Conservation (phyloP, 108 stramenopile species). For the Cyclotella atomus region DNA sequence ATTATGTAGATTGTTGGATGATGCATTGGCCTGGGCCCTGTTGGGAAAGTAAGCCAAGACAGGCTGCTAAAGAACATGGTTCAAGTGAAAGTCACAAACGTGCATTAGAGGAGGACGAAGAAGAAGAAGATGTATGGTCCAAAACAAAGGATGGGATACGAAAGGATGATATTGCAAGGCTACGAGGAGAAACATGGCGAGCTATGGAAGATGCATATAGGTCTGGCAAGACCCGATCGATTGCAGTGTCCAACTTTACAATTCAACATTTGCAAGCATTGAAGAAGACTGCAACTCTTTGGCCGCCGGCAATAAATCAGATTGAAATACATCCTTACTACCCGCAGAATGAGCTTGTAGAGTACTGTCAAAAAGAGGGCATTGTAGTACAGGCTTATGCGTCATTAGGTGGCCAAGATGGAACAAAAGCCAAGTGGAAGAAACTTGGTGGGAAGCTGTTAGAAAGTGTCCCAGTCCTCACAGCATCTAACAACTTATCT, state of each 20-base stretch:
- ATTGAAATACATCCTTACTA: slow-evolving; percentile 85
- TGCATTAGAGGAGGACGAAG: slow-evolving; percentile 20
- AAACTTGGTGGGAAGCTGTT: slow-evolving; percentile 41
- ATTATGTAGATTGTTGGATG: slow-evolving; percentile 71
- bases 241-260: slow-evolving; percentile 87
- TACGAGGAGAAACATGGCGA: slow-evolving; percentile 81
- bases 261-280: slow-evolving; percentile 61
- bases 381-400: slow-evolving; percentile 82
- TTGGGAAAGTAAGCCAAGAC: slow-evolving; percentile 48
- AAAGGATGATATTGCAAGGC: slow-evolving; percentile 45
- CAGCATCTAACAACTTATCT: slow-evolving; percentile 45
- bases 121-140: slow-evolving; percentile 52
- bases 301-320: slow-evolving; percentile 88
- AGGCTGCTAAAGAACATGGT: slow-evolving; percentile 31
- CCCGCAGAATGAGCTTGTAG: slow-evolving; percentile 66
- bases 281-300: slow-evolving; percentile 58
- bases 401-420: slow-evolving; percentile 83
- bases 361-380: slow-evolving; percentile 71
- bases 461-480: slow-evolving; percentile 46
- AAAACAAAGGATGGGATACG: slow-evolving; percentile 47
- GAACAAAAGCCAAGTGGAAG: slow-evolving; percentile 54
- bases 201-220: slow-evolving; percentile 84
- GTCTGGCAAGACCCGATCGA: slow-evolving; percentile 59
- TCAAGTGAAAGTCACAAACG: neutral
- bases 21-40: slow-evolving; percentile 79